phyloP scores from a whole-genome alignment of 2,329 filamentous ascomycete species.

The Lachnellula arida region DNA sequence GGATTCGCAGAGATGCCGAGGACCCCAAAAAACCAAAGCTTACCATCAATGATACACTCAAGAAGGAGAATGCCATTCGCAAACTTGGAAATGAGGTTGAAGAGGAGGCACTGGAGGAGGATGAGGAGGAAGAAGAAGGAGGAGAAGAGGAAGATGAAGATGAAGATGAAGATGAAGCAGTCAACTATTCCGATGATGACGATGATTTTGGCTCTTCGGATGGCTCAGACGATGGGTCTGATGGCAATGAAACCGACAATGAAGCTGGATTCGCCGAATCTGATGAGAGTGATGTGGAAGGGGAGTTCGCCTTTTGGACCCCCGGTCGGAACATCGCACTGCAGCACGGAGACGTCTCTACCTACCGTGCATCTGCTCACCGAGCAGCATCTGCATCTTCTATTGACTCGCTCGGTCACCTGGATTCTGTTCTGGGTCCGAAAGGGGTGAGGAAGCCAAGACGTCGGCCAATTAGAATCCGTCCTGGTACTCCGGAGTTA shows the following conservation, averaged over 20 bases:
- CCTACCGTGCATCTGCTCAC: conserved; percentile 28
- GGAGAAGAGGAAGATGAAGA: conserved; percentile 48
- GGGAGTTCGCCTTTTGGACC: conserved; percentile 63
- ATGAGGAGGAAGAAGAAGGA: conserved; percentile 58
- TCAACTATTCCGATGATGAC: conserved; percentile 64
- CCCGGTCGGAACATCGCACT: conserved; percentile 34
- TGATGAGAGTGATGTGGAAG: conserved; percentile 60
- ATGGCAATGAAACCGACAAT: conserved; percentile 62
- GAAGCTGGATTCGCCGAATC: conserved; percentile 67
- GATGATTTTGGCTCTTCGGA: conserved; percentile 42
- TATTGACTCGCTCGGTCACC: conserved; percentile 41
- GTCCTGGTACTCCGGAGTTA: conserved; percentile 70
- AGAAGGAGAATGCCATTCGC: conserved; percentile 85
- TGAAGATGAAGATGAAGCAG: conserved; percentile 42
- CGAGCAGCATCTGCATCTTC: conserved; percentile 57
- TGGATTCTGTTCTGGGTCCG: conserved; percentile 13
- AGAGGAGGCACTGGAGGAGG: conserved; percentile 76
- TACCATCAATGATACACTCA: conserved; percentile 83
- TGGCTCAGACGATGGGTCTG: conserved; percentile 66
- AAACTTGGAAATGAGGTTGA: conserved; percentile 85
- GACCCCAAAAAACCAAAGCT: conserved; percentile 57
- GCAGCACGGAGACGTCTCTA: conserved; percentile 17
- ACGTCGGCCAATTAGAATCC: conserved; percentile 48
- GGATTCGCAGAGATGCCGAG: conserved; percentile 65
- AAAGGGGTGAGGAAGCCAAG: conserved; percentile 17